Percentiles rank a stretch among this genome's conserved stretches.
Conservation (phyloP, 345 rosid species). For the Cardiospermum halicacabum region DNA sequence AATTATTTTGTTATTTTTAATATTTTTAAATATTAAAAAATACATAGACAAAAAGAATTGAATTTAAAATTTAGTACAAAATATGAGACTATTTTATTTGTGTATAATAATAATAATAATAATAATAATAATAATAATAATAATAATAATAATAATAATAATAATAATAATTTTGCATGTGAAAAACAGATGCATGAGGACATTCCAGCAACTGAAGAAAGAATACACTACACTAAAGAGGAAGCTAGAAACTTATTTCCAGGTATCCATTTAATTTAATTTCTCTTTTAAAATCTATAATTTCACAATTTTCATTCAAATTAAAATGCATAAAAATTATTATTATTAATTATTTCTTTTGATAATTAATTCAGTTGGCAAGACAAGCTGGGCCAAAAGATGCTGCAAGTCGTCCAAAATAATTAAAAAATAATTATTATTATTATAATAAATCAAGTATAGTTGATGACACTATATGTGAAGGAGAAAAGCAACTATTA, state of each 20-base stretch:
- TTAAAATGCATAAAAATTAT: too few relatives aligned
- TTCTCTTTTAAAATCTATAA: background rate
- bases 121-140: background rate
- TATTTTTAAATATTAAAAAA: too few relatives aligned
- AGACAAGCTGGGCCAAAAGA: constrained; percentile 75
- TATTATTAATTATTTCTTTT: background rate
- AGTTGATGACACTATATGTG: too few relatives aligned
- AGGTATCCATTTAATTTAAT: constrained; percentile 33
- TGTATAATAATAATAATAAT: too few relatives aligned
- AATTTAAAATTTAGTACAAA: too few relatives aligned
- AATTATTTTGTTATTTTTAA: too few relatives aligned
- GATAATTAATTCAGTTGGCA: constrained; percentile 44
- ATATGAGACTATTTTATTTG: too few relatives aligned
- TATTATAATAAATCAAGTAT: too few relatives aligned
- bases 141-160: background rate
- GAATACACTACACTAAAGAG: constrained; percentile 68
- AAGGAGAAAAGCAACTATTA: background rate
- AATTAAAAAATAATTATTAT: too few relatives aligned
- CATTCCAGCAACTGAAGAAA: constrained; percentile 77
- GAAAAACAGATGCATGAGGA: constrained; percentile 57
- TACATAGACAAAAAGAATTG: too few relatives aligned
- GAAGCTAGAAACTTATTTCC: constrained; percentile 86
- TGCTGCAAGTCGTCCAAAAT: constrained; percentile 52
- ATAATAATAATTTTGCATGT: constrained; percentile 1
- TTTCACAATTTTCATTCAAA: too few relatives aligned